Evolutionary conservation across 768 basidiomycete genomes (phyloP).

Genomic region (Chalciporus piperatus): DNA sequence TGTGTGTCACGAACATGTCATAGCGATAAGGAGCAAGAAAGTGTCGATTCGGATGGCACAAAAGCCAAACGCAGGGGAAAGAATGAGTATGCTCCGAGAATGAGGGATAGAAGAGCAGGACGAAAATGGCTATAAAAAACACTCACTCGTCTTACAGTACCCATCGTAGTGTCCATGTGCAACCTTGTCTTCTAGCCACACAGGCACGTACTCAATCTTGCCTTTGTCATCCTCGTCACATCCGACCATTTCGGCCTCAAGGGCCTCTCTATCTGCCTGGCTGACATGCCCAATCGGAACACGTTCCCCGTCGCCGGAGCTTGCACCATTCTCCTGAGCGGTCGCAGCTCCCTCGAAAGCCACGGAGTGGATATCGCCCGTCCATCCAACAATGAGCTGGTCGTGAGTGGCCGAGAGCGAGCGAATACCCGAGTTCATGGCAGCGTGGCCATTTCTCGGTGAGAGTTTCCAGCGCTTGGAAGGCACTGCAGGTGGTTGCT

Average conservation of each 20-base stretch:
- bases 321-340: constrained; percentile 22
- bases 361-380: constrained; percentile 73
- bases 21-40: neutral
- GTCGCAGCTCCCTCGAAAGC: constrained; percentile 31
- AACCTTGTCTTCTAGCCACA: constrained; percentile 87
- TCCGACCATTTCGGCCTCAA: constrained; percentile 61
- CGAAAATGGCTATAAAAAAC: neutral
- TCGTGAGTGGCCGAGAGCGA: constrained; percentile 82
- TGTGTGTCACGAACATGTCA: neutral
- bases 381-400: constrained; percentile 92
- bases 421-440: constrained; percentile 92
- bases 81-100: neutral
- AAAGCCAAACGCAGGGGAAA: neutral
- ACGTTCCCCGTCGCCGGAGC: constrained; percentile 16
- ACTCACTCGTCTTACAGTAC: constrained; percentile 95
- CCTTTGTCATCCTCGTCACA: constrained; percentile 47
- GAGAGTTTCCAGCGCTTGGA: constrained; percentile 65
- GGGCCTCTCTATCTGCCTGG: constrained; percentile 58
- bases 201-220: constrained; percentile 76
- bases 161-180: constrained; percentile 96
- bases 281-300: constrained; percentile 52
- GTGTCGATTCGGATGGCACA: neutral
- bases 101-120: neutral
- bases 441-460: constrained; percentile 85
- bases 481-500: constrained; percentile 14